A percentile compares a stretch with the other conserved stretches of the same genome.
Evolutionary conservation across 225 moss, liverwort and hornwort genomes (phyloP).

Genomic region (Pleurozium schreberi): DNA sequence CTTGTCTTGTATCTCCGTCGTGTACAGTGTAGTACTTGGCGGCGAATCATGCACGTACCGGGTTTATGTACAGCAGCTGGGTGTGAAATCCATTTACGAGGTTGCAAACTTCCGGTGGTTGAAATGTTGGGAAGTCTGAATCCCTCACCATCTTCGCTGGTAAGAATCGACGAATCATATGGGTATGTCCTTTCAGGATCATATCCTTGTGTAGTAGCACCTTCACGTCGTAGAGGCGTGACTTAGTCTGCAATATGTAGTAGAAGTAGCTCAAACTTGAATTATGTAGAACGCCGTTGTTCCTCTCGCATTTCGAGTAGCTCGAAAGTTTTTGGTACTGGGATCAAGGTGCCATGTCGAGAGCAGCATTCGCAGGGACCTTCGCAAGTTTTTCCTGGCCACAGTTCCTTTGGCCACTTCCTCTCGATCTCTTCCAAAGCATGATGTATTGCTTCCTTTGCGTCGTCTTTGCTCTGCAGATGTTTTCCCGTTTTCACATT

Average conservation of each 20-base stretch:
- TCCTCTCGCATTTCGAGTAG: conserved; percentile 28
- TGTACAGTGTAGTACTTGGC: neutral
- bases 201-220: neutral
- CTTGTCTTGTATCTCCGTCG: neutral
- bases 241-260: neutral
- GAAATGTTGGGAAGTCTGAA: neutral
- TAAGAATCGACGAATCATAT: conserved; percentile 21
- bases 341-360: conserved; percentile 46
- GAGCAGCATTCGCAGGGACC: conserved; percentile 43
- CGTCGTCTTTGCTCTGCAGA: conserved; percentile 13
- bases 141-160: neutral
- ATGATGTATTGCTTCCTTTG: conserved; percentile 44
- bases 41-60: neutral
- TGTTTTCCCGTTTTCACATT: neutral
- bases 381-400: conserved; percentile 50
- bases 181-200: neutral
- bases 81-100: neutral
- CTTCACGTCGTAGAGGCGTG: neutral
- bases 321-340: conserved; percentile 38
- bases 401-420: conserved; percentile 44
- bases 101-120: neutral
- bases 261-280: neutral
- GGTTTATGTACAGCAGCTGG: neutral
- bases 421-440: conserved; percentile 47
- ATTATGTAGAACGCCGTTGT: conserved; percentile 12